Conservation (phyloP, 2,329 filamentous ascomycete genomes). For the Claviceps arundinis region DNA sequence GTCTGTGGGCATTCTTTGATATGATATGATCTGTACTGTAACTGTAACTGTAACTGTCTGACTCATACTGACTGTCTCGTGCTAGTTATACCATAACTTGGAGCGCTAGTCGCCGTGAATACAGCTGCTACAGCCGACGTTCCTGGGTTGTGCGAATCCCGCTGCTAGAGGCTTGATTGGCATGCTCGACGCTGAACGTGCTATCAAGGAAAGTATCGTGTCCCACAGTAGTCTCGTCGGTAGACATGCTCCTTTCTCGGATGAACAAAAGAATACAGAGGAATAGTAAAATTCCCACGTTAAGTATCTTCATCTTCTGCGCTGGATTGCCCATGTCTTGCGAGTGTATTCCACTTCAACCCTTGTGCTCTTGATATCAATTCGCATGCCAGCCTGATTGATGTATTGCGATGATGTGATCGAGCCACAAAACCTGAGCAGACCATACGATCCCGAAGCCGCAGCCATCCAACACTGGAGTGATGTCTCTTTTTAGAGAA, state of each 20-base stretch:
- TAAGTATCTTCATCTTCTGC: neutral
- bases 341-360: neutral
- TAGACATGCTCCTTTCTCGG: conserved; percentile 18
- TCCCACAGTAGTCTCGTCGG: conserved; percentile 19
- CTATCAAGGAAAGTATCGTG: conserved; percentile 28
- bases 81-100: conserved; percentile 56
- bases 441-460: neutral
- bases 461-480: neutral
- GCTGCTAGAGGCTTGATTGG: conserved; percentile 16
- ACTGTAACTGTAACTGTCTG: conserved; percentile 17
- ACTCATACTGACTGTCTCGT: conserved; percentile 23
- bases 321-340: conserved; percentile 1
- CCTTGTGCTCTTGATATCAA: neutral
- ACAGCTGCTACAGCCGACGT: conserved; percentile 34
- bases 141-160: conserved; percentile 24
- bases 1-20: conserved; percentile 35
- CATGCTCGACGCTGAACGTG: conserved; percentile 25
- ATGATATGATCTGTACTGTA: conserved; percentile 12
- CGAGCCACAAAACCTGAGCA: neutral
- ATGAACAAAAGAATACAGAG: conserved; percentile 5
- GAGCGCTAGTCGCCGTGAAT: conserved; percentile 46
- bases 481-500: neutral
- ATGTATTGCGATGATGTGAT: neutral
- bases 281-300: neutral
- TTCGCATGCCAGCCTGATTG: neutral